Conservation (phyloP, 2,329 filamentous ascomycete species). For the Ploettnerulaceae sp. region DNA sequence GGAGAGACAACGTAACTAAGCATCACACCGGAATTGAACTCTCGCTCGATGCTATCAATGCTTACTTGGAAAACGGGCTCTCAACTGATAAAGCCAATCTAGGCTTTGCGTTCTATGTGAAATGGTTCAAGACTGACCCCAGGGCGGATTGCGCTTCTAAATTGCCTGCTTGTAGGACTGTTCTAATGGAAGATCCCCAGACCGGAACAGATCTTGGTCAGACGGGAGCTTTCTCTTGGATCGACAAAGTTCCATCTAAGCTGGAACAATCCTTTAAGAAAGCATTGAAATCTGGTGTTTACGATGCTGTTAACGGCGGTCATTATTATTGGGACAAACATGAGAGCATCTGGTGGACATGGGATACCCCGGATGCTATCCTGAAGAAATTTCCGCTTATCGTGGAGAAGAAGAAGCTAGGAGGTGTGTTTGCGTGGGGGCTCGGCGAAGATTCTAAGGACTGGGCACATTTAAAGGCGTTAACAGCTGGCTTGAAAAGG, state of each 20-base stretch:
- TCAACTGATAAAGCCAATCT: slow-evolving; percentile 51
- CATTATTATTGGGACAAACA: slow-evolving; percentile 62
- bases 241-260: slow-evolving; percentile 48
- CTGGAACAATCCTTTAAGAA: slow-evolving; percentile 52
- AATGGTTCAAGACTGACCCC: slow-evolving; percentile 52
- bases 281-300: slow-evolving; percentile 48
- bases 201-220: slow-evolving; percentile 54
- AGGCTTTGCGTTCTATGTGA: slow-evolving; percentile 63
- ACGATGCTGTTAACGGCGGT: slow-evolving; percentile 55
- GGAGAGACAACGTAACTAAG: slow-evolving; percentile 56
- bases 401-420: slow-evolving; percentile 50
- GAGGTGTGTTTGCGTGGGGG: slow-evolving; percentile 73
- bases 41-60: slow-evolving; percentile 50
- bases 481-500: slow-evolving; percentile 29
- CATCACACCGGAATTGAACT: slow-evolving; percentile 61
- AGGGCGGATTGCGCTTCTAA: slow-evolving; percentile 36
- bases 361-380: slow-evolving; percentile 61
- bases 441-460: slow-evolving; percentile 58
- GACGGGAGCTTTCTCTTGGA: slow-evolving; percentile 56
- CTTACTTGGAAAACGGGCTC: slow-evolving; percentile 50
- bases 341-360: slow-evolving; percentile 66
- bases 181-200: slow-evolving; percentile 51
- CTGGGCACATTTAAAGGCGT: slow-evolving; percentile 41
- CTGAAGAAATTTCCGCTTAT: slow-evolving; percentile 56
- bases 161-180: slow-evolving; percentile 51